A percentile compares a stretch with the other conserved stretches of the same genome.
phyloP scores from a whole-genome alignment of 306 rosid genomes.

The Corylus heterophylla region DNA sequence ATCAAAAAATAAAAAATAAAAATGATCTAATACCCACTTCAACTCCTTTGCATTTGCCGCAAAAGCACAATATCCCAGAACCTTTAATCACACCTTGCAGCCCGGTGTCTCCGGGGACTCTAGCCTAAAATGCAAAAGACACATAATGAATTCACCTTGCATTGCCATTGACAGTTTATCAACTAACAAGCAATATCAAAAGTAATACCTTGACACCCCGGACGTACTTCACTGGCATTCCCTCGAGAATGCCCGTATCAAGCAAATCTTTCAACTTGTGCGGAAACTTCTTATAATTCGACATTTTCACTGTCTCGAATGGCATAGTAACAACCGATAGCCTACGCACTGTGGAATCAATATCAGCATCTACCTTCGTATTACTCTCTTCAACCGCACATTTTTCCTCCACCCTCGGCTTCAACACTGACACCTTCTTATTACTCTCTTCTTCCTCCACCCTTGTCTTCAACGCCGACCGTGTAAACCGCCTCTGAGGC shows the following conservation, averaged over 20 bases:
- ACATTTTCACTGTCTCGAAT: conserved; percentile 23
- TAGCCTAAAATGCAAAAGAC: conserved; percentile 41
- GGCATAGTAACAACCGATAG: conserved; percentile 11
- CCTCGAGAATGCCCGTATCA: conserved; percentile 81
- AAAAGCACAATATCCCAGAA: conserved; percentile 60
- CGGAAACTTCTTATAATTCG: conserved; percentile 57
- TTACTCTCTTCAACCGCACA: conserved; percentile 12
- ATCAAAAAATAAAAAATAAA: neutral
- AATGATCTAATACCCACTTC: conserved; percentile 45
- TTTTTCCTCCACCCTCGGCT: conserved; percentile 34
- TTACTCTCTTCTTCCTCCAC: conserved; percentile 28
- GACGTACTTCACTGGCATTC: conserved; percentile 61
- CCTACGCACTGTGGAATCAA: conserved; percentile 8
- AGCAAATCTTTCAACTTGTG: conserved; percentile 74
- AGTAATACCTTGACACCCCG: conserved; percentile 68
- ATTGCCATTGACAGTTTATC: neutral
- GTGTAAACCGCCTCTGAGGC: conserved; percentile 56
- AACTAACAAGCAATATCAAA: neutral
- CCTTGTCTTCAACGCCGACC: conserved; percentile 56
- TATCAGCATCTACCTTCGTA: conserved; percentile 7
- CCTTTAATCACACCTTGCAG: conserved; percentile 68
- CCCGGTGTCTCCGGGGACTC: conserved; percentile 50
- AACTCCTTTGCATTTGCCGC: conserved; percentile 59
- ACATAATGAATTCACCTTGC: conserved; percentile 6
- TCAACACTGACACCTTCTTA: conserved; percentile 44